Evolutionary conservation across 305 asterid species (phyloP), one percentile per base, ranked within the genome.

Genomic region (Fraxinus sp.): DNA sequence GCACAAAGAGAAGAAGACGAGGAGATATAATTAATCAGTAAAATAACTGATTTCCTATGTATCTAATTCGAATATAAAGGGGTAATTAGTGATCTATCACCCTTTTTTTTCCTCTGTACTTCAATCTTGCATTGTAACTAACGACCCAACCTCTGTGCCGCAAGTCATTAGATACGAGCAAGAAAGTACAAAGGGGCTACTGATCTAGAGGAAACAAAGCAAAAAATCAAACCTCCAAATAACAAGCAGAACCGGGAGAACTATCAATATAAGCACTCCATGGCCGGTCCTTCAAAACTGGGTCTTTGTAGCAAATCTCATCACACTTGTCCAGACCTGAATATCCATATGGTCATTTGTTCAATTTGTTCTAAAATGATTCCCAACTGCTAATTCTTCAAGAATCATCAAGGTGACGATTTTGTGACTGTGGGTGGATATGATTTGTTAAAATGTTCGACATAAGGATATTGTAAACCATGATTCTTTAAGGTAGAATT

Each of bases 261-360:
- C 98, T 95, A 80, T 94, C 97, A 52, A 92, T 92, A 72, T 87
- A 92, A 78, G 96, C 92, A 87, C 95, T 92, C 98, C 97, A 94
- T 82, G 93, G 88, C 84, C 81, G 87, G 87, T 93, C 97, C 97
- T 93, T 93, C 70, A 94, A 86, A 84, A 94, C 97, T 0, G 98
- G 97, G 78, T 92, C 96, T 81, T 94, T 94, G 78, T 90, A 91
- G 88, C 97, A 94, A 49, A 92, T 86, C 86, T 91, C 98, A 74
- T 93, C 93, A 14, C 97, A 93, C 84, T 91, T 93, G 41, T 85
- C 87, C 86, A 88, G 8, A 86, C 97, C 94, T 92, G 84, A 85
- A 86, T 16, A 78, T 59, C 22, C 64, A 37, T n/a, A 1, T 2
- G 55, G 11, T 74, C 26, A 75, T 13, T 62, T 55, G 10, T 76